A percentile compares a stretch with the other conserved stretches of the same genome.
Evolutionary conservation across 176 grass and related monocot species (phyloP).

Genomic region (Raddia guianensis): DNA sequence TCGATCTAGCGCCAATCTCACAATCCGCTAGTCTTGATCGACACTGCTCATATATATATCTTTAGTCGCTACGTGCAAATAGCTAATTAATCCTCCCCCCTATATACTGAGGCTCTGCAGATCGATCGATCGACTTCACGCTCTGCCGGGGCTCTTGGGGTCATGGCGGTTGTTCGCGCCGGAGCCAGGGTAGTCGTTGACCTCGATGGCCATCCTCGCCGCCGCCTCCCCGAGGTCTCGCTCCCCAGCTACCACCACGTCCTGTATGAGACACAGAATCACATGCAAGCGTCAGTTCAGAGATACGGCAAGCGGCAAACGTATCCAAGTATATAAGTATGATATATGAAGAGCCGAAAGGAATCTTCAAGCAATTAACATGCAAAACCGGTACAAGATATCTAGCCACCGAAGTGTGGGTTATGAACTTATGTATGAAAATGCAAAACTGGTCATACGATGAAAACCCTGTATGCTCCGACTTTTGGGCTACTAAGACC

Average conservation of each 20-base stretch:
- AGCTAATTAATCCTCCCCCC: background rate
- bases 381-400: too few relatives aligned
- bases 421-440: too few relatives aligned
- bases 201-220: conserved; percentile 68
- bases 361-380: too few relatives aligned
- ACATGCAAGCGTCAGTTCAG: background rate
- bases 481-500: too few relatives aligned
- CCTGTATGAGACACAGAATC: background rate
- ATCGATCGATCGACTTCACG: conserved; percentile 16
- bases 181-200: conserved; percentile 81
- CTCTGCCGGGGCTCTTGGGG: conserved; percentile 65
- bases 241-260: background rate
- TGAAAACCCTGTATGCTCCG: too few relatives aligned
- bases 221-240: conserved; percentile 38
- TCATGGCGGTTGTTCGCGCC: conserved; percentile 83
- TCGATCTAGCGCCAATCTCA: background rate
- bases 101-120: background rate
- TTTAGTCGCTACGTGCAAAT: background rate
- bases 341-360: too few relatives aligned
- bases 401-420: too few relatives aligned
- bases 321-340: background rate
- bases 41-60: background rate
- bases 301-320: background rate
- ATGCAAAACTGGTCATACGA: too few relatives aligned
- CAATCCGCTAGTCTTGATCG: background rate